These are phyloP conservation scores for Boletus sp. DNA, from an alignment of 1,284 basidiomycete species.

Conservation along the genomic window DNA sequence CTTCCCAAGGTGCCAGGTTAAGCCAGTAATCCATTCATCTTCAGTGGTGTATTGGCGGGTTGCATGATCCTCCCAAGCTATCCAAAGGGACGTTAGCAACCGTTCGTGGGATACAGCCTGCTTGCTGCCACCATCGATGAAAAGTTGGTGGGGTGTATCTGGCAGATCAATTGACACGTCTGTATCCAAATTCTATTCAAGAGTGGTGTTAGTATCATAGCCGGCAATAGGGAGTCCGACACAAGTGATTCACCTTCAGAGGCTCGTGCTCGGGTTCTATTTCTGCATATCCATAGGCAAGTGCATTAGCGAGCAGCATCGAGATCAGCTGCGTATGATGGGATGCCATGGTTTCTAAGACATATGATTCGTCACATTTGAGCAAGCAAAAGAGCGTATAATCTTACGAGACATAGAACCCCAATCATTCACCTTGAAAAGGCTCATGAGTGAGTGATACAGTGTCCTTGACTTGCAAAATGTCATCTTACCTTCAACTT, in stretches of 20 bases:
- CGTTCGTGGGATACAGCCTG: slow-evolving; percentile 37
- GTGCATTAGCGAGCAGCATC: slow-evolving; percentile 47
- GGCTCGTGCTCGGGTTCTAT: slow-evolving; percentile 49
- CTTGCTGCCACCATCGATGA: slow-evolving; percentile 33
- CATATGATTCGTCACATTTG: neutral
- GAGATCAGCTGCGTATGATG: slow-evolving; percentile 54
- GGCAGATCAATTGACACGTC: slow-evolving; percentile 42
- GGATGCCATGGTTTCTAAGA: slow-evolving; percentile 56
- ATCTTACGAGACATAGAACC: slow-evolving; percentile 59
- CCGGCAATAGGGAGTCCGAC: no score
- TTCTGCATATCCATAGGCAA: slow-evolving; percentile 52
- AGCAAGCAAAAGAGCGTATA: neutral
- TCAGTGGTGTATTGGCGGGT: slow-evolving; percentile 43
- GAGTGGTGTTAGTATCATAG: neutral
- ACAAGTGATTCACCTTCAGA: slow-evolving; percentile 46
- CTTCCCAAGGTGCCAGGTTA: slow-evolving; percentile 43
- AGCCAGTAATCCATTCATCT: slow-evolving; percentile 43
- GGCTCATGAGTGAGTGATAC: neutral
- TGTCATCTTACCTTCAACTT: slow-evolving; percentile 55
- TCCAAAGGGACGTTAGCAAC: slow-evolving; percentile 35
- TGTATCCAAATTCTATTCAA: slow-evolving; percentile 53
- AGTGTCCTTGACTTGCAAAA: neutral
- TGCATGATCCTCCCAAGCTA: slow-evolving; percentile 38
- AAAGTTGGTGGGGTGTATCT: slow-evolving; percentile 44
- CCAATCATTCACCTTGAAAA: slow-evolving; percentile 58